Evolutionary conservation across 1,139 yeast species (phyloP).

Genomic region (Candida neerlandica): DNA sequence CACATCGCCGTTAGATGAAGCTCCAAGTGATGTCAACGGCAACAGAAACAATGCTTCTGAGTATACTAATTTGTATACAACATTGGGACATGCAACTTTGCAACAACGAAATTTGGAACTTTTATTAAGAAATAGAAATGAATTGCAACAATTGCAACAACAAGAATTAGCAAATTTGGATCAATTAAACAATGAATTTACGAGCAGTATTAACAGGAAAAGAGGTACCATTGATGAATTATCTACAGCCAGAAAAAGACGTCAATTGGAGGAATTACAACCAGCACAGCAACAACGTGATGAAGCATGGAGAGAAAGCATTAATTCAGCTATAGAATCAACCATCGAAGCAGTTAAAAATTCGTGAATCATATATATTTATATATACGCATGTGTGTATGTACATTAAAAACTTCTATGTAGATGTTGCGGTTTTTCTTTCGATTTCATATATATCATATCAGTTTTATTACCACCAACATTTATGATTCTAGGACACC

Average conservation of each 20-base stretch:
- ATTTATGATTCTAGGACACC: slow-evolving; percentile 86
- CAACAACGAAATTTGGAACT: slow-evolving; percentile 32
- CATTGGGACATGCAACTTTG: slow-evolving; percentile 33
- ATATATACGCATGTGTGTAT: neutral
- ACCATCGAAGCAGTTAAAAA: slow-evolving; percentile 20
- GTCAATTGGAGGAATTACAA: slow-evolving; percentile 36
- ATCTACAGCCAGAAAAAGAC: slow-evolving; percentile 30
- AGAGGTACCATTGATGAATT: slow-evolving; percentile 33
- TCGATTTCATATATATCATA: slow-evolving; percentile 57
- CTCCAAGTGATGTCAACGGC: neutral
- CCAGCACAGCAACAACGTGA: slow-evolving; percentile 40
- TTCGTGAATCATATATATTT: neutral
- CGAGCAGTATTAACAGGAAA: slow-evolving; percentile 25
- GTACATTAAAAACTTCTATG: neutral
- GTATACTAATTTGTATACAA: slow-evolving; percentile 29
- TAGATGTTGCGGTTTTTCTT: slow-evolving; percentile 8
- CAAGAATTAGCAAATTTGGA: slow-evolving; percentile 22
- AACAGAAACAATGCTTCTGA: slow-evolving; percentile 14
- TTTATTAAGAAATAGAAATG: slow-evolving; percentile 23
- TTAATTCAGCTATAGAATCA: slow-evolving; percentile 38
- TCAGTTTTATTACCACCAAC: slow-evolving; percentile 78
- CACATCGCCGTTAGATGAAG: slow-evolving; percentile 15
- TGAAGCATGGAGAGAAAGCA: slow-evolving; percentile 43
- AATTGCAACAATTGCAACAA: slow-evolving; percentile 21
- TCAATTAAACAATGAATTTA: slow-evolving; percentile 14